Conservation (phyloP, 2,329 filamentous ascomycete species). For the Teratosphaeriaceae sp. region DNA sequence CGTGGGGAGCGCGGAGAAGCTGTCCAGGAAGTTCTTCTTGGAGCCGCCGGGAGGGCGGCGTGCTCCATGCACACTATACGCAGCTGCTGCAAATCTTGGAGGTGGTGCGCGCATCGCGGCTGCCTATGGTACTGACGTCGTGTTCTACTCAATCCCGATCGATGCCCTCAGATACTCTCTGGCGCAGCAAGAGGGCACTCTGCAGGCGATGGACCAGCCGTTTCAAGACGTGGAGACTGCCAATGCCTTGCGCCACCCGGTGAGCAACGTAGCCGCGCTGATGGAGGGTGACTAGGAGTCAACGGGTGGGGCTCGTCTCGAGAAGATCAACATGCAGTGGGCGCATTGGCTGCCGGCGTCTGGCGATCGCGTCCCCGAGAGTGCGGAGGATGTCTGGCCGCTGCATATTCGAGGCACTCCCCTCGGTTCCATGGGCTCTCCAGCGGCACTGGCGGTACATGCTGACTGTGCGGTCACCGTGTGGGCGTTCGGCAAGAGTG, state of each 20-base stretch:
- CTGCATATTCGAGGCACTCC: background rate
- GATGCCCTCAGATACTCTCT: slow-evolving; percentile 2
- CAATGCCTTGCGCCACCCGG: background rate
- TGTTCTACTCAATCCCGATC: slow-evolving; percentile 3
- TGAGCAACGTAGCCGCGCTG: background rate
- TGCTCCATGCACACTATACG: background rate
- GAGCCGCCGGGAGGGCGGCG: background rate
- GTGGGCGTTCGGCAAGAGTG: background rate
- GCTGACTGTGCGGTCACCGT: background rate
- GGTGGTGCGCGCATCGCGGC: slow-evolving; percentile 2
- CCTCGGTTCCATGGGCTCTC: background rate
- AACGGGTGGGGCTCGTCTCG: background rate
- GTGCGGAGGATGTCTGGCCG: background rate
- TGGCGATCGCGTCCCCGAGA: background rate
- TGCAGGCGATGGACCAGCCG: background rate
- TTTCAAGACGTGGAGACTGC: background rate
- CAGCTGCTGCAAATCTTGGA: background rate
- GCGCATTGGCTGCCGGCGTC: background rate
- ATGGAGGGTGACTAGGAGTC: background rate
- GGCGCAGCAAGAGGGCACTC: slow-evolving; percentile 4
- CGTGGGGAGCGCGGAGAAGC: slow-evolving; percentile 1
- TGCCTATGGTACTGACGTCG: slow-evolving; percentile 2
- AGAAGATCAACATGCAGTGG: background rate
- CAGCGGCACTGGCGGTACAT: background rate
- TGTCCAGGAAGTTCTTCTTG: slow-evolving; percentile 4